These are phyloP conservation scores for Eutrema yunnanense DNA, from an alignment of 345 rosid genomes.

Conservation along the genomic window DNA sequence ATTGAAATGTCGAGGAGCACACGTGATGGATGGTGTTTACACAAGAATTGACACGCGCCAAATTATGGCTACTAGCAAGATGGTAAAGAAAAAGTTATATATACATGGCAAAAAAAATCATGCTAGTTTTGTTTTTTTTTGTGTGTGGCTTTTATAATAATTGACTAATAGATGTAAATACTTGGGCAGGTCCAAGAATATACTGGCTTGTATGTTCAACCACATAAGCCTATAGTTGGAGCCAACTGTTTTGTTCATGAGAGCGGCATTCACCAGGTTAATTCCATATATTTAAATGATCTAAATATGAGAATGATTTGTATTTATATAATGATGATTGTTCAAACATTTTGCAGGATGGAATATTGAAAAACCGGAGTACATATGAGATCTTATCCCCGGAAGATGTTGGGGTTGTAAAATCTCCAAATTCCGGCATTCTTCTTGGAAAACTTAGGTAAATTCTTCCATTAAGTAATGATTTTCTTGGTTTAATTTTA, in stretches of 20 bases:
- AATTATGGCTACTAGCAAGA: constrained; percentile 76
- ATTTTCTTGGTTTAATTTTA: too few species aligned
- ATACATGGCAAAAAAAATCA: not conserved
- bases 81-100: constrained; percentile 42
- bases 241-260: constrained; percentile 46
- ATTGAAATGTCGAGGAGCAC: constrained; percentile 71
- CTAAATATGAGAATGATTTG: not conserved
- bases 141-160: not conserved
- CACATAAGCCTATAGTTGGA: constrained; percentile 94
- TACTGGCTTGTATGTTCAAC: constrained; percentile 68
- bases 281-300: constrained; percentile 26
- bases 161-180: not conserved
- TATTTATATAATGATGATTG: not conserved
- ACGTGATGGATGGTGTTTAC: constrained; percentile 57
- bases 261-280: constrained; percentile 83
- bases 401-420: constrained; percentile 71
- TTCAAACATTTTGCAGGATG: constrained; percentile 45
- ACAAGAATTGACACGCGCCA: constrained; percentile 62
- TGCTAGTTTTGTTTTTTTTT: not conserved
- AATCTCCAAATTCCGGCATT: constrained; percentile 60
- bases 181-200: constrained; percentile 66
- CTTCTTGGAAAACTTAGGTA: constrained; percentile 91
- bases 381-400: constrained; percentile 87
- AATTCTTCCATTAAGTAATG: not conserved
- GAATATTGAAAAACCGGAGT: constrained; percentile 76